phyloP scores from a whole-genome alignment of 805 yeast species.

The Ogataea nakhonphanomensis region DNA sequence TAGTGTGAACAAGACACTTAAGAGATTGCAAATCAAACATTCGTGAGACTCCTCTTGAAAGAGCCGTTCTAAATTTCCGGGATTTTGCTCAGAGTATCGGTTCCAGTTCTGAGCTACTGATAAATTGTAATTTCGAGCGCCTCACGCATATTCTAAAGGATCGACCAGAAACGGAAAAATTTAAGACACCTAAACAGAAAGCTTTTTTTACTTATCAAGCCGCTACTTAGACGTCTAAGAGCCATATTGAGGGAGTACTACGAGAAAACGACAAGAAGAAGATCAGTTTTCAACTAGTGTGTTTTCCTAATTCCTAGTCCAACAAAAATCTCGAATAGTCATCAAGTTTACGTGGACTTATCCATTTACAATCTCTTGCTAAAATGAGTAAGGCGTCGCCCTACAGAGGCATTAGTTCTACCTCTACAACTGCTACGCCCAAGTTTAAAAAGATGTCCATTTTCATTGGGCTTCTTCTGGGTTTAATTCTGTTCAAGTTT shows the following conservation, averaged over 20 bases:
- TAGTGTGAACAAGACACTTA: no score
- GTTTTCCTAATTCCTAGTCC: no score
- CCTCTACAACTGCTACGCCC: slow-evolving; percentile 13
- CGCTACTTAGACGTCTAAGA: no score
- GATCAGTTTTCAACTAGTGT: no score
- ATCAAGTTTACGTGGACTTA: neutral
- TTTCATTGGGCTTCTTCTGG: slow-evolving; percentile 26
- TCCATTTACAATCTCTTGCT: neutral
- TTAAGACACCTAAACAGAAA: slow-evolving; percentile 15
- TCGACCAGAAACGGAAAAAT: slow-evolving; percentile 8
- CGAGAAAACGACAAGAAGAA: no score
- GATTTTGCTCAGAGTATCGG: no score
- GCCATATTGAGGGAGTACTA: no score
- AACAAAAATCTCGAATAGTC: no score
- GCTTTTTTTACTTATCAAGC: slow-evolving; percentile 1
- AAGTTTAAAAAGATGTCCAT: slow-evolving; percentile 27
- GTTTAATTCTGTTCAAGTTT: slow-evolving; percentile 26
- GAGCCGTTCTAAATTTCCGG: no score
- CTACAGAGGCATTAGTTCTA: slow-evolving; percentile 24
- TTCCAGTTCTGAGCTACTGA: neutral
- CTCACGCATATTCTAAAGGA: neutral
- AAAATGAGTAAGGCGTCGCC: slow-evolving; percentile 23
- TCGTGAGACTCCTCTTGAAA: no score
- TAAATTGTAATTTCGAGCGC: neutral
- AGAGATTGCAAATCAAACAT: no score